These are phyloP conservation scores for Globisporangium uncinulatum DNA, from an alignment of 352 stramenopile genomes.

Conservation along the genomic window DNA sequence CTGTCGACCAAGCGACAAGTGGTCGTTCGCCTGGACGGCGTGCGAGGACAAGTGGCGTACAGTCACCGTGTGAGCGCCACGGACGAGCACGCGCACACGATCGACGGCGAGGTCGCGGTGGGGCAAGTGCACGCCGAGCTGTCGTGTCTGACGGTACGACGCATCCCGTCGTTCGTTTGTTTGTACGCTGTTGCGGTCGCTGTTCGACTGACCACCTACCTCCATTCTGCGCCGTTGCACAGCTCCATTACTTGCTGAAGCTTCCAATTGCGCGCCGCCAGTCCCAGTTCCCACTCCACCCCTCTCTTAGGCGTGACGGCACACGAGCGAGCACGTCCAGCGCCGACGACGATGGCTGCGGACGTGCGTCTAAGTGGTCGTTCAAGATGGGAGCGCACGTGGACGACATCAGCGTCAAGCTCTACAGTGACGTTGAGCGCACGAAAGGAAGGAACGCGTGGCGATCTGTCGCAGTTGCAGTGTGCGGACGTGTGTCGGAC, in stretches of 20 bases:
- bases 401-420: conserved; percentile 14
- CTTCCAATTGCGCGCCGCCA: conserved; percentile 15
- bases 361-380: conserved; percentile 7
- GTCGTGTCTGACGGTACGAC: conserved; percentile 11
- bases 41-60: conserved; percentile 8
- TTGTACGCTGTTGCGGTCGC: background rate
- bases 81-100: conserved; percentile 6
- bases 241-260: conserved; percentile 43
- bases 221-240: background rate
- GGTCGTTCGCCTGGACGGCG: conserved; percentile 1
- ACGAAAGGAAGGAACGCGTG: background rate
- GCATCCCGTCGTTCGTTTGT: background rate
- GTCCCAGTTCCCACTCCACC: background rate
- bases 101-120: conserved; percentile 6
- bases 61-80: background rate
- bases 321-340: too few species aligned
- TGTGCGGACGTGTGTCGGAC: conserved; percentile 10
- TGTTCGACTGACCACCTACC: too few species aligned
- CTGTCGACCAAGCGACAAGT: background rate
- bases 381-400: conserved; percentile 25
- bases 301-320: too few species aligned
- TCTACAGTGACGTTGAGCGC: conserved; percentile 11
- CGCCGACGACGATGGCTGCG: too few species aligned
- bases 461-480: background rate
- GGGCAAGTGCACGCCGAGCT: background rate